A percentile compares a stretch with the other conserved stretches of the same genome.
phyloP scores from a whole-genome alignment of 352 stramenopile species.

The Phytophthora melonis region DNA sequence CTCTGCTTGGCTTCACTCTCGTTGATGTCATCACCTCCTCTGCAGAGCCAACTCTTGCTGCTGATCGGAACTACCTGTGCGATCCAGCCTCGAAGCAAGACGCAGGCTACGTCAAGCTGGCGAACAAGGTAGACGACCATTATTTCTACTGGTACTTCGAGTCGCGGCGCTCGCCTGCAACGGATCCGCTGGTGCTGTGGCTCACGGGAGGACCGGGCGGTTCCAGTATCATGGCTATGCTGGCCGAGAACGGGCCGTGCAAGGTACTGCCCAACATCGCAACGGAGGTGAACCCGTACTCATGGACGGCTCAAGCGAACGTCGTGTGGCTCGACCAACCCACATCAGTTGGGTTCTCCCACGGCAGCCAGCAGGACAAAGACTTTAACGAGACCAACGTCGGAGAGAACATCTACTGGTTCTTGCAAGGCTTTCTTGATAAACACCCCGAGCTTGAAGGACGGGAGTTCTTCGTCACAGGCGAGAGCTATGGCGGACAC shows the following conservation, averaged over 20 bases:
- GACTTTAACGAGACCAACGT: neutral
- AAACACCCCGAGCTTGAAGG: neutral
- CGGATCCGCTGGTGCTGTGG: constrained; percentile 76
- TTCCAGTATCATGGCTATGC: constrained; percentile 50
- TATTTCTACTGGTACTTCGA: constrained; percentile 73
- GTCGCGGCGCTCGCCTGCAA: constrained; percentile 43
- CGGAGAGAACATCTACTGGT: neutral
- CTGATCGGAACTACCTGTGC: neutral
- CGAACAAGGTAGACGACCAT: constrained; percentile 47
- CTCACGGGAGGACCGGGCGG: constrained; percentile 51
- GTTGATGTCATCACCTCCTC: neutral
- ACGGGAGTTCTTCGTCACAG: neutral
- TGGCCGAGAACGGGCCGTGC: constrained; percentile 55
- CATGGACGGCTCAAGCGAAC: neutral
- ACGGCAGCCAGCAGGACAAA: neutral
- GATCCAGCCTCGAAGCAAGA: constrained; percentile 16
- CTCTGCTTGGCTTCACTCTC: neutral
- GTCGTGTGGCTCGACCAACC: neutral
- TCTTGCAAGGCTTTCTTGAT: neutral
- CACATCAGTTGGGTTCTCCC: neutral
- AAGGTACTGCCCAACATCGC: neutral
- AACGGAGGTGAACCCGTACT: neutral
- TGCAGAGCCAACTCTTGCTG: neutral
- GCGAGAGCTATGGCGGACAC: neutral
- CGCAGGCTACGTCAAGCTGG: constrained; percentile 26